These are phyloP conservation scores for Zancudomyces culisetae DNA, from an alignment of 371 early-diverging fungal species.

Conservation along the genomic window DNA sequence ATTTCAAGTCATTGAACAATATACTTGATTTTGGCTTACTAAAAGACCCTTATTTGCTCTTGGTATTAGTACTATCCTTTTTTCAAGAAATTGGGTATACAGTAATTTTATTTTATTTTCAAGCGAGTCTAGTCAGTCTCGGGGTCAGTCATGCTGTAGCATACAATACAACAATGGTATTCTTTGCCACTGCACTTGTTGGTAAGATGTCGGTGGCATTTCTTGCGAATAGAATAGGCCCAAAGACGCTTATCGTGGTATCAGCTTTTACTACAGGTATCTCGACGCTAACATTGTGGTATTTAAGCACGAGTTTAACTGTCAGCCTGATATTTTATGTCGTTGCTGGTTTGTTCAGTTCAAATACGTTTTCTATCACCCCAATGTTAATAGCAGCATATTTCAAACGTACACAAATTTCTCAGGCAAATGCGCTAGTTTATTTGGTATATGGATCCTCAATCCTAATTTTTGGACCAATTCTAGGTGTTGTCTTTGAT, in stretches of 20 bases:
- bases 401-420: constrained; percentile 9
- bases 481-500: constrained; percentile 13
- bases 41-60: background rate
- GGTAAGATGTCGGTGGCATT: background rate
- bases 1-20: constrained; percentile 4
- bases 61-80: background rate
- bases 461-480: constrained; percentile 10
- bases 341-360: constrained; percentile 24
- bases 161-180: constrained; percentile 12
- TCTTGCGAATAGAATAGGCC: constrained; percentile 32
- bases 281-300: constrained; percentile 1
- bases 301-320: constrained; percentile 12
- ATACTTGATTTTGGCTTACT: constrained; percentile 9
- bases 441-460: constrained; percentile 12
- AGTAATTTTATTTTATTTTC: background rate
- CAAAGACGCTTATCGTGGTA: constrained; percentile 28
- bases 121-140: background rate
- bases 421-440: constrained; percentile 12
- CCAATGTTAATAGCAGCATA: constrained; percentile 23
- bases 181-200: background rate
- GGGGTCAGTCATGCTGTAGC: background rate
- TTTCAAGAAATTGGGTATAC: background rate
- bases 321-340: constrained; percentile 23
- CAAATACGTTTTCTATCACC: constrained; percentile 24
- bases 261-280: constrained; percentile 9